A percentile compares a stretch with the other conserved stretches of the same genome.
These are phyloP conservation scores for Blastobotrys aristatus DNA, from an alignment of 1,139 yeast species.

Conservation along the genomic window DNA sequence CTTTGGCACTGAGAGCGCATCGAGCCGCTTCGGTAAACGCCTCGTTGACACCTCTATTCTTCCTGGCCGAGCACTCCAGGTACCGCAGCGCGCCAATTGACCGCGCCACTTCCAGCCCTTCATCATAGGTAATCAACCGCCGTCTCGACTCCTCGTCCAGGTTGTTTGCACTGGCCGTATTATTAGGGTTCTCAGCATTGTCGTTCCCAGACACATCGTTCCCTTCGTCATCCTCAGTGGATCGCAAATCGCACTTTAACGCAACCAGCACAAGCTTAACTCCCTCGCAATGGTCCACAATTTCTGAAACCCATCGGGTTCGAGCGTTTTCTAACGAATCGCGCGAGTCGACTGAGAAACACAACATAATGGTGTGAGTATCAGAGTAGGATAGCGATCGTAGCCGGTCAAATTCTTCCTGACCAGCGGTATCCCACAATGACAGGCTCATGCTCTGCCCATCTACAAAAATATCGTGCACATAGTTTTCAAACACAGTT, in stretches of 20 bases:
- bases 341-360: constrained; percentile 89
- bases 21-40: constrained; percentile 97
- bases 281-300: constrained; percentile 94
- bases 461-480: constrained; percentile 94
- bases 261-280: constrained; percentile 92
- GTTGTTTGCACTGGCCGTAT: too few relatives aligned
- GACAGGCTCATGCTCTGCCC: constrained; percentile 90
- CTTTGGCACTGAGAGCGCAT: constrained; percentile 87
- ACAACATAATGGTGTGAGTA: constrained; percentile 94
- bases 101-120: constrained; percentile 79
- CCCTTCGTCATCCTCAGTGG: constrained; percentile 38
- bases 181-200: constrained; percentile 27
- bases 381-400: constrained; percentile 88
- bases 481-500: constrained; percentile 95
- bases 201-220: constrained; percentile 22
- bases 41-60: constrained; percentile 91
- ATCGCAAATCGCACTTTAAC: constrained; percentile 86
- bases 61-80: constrained; percentile 90
- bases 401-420: constrained; percentile 92
- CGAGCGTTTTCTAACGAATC: constrained; percentile 95
- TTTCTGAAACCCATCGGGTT: constrained; percentile 94
- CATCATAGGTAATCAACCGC: constrained; percentile 61
- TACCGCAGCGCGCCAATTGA: constrained; percentile 69
- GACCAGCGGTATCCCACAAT: constrained; percentile 98
- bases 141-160: constrained; percentile 32